Evolutionary conservation across 2,329 filamentous ascomycete genomes (phyloP).

Genomic region (Epichloe aotearoae): DNA sequence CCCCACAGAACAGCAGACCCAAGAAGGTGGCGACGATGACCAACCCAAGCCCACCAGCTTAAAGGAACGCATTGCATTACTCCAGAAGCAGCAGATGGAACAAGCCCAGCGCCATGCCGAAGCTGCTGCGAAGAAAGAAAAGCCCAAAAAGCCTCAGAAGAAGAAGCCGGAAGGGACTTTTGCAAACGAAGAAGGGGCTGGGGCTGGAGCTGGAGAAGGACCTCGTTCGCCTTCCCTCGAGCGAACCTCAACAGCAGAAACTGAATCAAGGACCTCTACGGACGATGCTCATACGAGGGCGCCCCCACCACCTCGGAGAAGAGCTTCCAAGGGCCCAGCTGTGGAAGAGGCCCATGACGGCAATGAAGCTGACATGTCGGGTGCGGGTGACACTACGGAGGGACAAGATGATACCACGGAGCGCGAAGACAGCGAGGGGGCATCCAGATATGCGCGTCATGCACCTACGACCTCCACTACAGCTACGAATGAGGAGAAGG

Average conservation of each 20-base stretch:
- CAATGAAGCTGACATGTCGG: slow-evolving; percentile 53
- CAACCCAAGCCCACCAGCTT: slow-evolving; percentile 84
- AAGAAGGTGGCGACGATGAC: slow-evolving; percentile 52
- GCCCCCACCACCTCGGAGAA: slow-evolving; percentile 35
- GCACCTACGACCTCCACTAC: slow-evolving; percentile 22
- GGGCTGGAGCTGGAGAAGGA: slow-evolving; percentile 16
- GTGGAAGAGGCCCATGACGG: slow-evolving; percentile 39
- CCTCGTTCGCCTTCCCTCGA: slow-evolving; percentile 24
- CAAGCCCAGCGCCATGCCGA: slow-evolving; percentile 75
- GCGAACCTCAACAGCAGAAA: slow-evolving; percentile 34
- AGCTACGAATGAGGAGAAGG: slow-evolving; percentile 47
- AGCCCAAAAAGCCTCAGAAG: slow-evolving; percentile 66
- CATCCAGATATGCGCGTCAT: slow-evolving; percentile 22
- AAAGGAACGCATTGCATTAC: slow-evolving; percentile 86
- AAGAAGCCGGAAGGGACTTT: slow-evolving; percentile 39
- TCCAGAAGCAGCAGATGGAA: slow-evolving; percentile 90
- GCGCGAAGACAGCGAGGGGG: slow-evolving; percentile 62
- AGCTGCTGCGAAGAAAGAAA: slow-evolving; percentile 68
- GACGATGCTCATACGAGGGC: slow-evolving; percentile 28
- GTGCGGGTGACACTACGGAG: slow-evolving; percentile 50
- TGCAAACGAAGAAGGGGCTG: slow-evolving; percentile 17
- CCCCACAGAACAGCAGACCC: slow-evolving; percentile 24
- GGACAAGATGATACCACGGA: slow-evolving; percentile 50
- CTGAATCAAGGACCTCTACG: slow-evolving; percentile 33
- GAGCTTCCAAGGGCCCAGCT: slow-evolving; percentile 33